Base-by-base conservation (phyloP, 2,329 filamentous ascomycete genomes). In the Colletotrichum zoysiae region DNA sequence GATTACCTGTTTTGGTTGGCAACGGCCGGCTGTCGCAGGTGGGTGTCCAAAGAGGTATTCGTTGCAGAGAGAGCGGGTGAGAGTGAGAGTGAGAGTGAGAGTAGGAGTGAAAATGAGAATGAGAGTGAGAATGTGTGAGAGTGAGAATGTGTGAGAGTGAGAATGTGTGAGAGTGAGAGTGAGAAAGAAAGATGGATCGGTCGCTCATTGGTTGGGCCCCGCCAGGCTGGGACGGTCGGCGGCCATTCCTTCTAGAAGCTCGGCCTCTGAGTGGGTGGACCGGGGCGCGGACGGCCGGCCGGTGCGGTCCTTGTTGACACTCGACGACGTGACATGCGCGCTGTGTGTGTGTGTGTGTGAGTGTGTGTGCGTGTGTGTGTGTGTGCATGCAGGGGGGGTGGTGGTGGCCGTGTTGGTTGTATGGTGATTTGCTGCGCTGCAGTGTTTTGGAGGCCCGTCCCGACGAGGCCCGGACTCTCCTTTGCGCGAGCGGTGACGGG, bases 231-330 rank as follows among this genome's bases (percentile, higher is more conserved):
- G 18, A 46, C 44, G 44, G 44, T 46, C 7, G 20, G 44, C 20
- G 44, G 50, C 50, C 50, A 51, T 51, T 61, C 56, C 69, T 71
- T 71, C 69, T 71, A 71, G 69, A 71, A 71, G 69, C 51, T 59
- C 48, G 65, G 40, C 51, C 58, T 55, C 67, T 70, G 67, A 70
- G 55, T 70, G 67, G 67, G 64, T 46, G 53, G 53, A 56, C 23
- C 44, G 44, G 53, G 53, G 30, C 53, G 53, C 53, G 18, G 46
- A 7, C 55, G 55, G 55, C 55, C 65, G 65, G 69, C 46, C 44
- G 57, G 65, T 68, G 65, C 63, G 46, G 63, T 33, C 48, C 63
- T 26, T 71, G 51, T 35, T 68, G 59, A 68, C 51, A 48, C 50
- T 50, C 58, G 58, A 60, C 65, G 51, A 68, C 65, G 18, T 59